Evolutionary conservation across 352 stramenopile species (phyloP), one percentile per base, ranked within the genome.

Genomic region (Phytophthora crassamura): DNA sequence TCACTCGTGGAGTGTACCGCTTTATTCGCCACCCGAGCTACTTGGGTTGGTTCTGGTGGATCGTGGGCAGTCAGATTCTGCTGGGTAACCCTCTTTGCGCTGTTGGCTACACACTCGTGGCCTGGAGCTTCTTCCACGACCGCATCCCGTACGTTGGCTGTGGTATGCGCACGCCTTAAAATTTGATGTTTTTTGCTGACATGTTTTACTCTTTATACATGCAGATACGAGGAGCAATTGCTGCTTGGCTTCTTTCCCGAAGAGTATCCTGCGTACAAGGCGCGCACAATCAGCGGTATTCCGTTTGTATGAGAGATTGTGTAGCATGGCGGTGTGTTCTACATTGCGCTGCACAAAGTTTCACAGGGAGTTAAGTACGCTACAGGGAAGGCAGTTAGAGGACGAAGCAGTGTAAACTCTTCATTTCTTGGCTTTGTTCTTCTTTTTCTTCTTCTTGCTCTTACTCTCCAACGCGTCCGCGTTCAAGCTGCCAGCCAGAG

Each of bases 11-110:
- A 63, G 75, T 98, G 41, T 98, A 98, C 71, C 84, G 76, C 38
- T 93, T 87, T 55, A 82, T 99, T 52, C 90, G 97, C 34, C 97
- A 99, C 77, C 96, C 96, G 63, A 97, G 88, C 22, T 99, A 99
- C 73, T 77, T 97, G 41, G 97, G 97, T 66, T 99, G 97, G 90
- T 99, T 98, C 67, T 97, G 95, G 67, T 99, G 95, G 95, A 96
- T 87, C n/a, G 76, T 99, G 42, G 94, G 93, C 35, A 98, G 90
- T 54, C 97, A 99, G 75, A 66, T 99, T 15, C 57, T 99, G 42
- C 69, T 99, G 12, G 87, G 82, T 12, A 99, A 99, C 69, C 84
- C 84, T 15, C 9, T 98, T 15, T 97, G 89, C 57, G 73, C 75
- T 1, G 18, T 97, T 22, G 74, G 88, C 16, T 99, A 98, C 78